Conservation (phyloP, 805 yeast genomes). For the Wickerhamomyces rabaulensis region DNA sequence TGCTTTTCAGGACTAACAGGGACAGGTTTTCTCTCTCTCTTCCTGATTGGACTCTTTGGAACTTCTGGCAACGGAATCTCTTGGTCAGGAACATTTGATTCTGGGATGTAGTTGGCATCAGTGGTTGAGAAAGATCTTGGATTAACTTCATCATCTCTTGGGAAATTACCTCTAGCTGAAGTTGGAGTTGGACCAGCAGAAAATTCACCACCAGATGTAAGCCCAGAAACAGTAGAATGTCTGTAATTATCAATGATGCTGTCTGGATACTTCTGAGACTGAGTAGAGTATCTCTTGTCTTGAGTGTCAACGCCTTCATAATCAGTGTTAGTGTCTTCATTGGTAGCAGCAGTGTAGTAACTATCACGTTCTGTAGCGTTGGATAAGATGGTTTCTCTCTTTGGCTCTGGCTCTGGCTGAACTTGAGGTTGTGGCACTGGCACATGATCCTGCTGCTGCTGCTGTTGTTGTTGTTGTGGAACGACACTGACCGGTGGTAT, state of each 20-base stretch:
- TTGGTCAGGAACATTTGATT: conserved; percentile 5
- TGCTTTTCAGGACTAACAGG: neutral
- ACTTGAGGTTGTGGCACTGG: too few species aligned
- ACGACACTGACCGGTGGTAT: neutral
- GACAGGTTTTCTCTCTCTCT: neutral
- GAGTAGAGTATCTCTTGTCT: neutral
- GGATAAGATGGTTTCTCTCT: conserved; percentile 2
- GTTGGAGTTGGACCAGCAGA: conserved; percentile 2
- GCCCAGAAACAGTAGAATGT: conserved; percentile 6
- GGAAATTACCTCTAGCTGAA: neutral
- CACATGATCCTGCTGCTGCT: neutral
- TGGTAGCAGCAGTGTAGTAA: conserved; percentile 1
- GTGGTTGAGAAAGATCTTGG: conserved; percentile 2
- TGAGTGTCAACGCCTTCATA: neutral
- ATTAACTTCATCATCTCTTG: conserved; percentile 7
- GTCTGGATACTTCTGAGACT: conserved; percentile 14
- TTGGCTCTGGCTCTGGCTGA: neutral
- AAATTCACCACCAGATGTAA: conserved; percentile 7
- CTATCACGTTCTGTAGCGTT: conserved; percentile 1
- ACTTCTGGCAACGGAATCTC: conserved; percentile 16
- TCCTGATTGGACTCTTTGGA: conserved; percentile 5
- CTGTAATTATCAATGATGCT: conserved; percentile 22
- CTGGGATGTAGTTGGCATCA: conserved; percentile 17
- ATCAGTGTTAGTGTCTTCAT: neutral
- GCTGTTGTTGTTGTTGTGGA: neutral